These are phyloP conservation scores for Candida vartiovaarae DNA, from an alignment of 805 yeast genomes.

Conservation along the genomic window DNA sequence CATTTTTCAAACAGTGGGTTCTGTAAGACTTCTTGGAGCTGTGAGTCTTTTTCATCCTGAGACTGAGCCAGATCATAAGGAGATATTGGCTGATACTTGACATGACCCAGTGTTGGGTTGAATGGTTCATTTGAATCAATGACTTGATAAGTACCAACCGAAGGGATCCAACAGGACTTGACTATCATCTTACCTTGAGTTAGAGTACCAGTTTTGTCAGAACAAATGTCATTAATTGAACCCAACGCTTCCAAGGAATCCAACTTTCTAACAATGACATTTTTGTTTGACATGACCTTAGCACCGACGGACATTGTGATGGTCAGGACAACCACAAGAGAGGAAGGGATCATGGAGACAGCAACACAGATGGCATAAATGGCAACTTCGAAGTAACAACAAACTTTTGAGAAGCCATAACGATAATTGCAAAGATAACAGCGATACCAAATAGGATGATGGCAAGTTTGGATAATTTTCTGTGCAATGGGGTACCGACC, in stretches of 20 bases:
- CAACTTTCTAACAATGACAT: constrained; percentile 69
- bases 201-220: constrained; percentile 78
- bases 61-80: constrained; percentile 19
- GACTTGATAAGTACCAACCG: constrained; percentile 49
- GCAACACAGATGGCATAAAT: constrained; percentile 82
- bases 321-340: constrained; percentile 74
- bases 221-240: constrained; percentile 71
- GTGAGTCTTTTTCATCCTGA: constrained; percentile 9
- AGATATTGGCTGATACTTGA: constrained; percentile 14
- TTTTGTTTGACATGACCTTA: constrained; percentile 54
- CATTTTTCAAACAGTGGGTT: constrained; percentile 31
- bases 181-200: constrained; percentile 77
- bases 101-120: constrained; percentile 54
- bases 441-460: constrained; percentile 66
- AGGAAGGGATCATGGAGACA: constrained; percentile 75
- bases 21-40: neutral
- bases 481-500: constrained; percentile 77
- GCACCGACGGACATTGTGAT: constrained; percentile 84
- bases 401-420: constrained; percentile 78
- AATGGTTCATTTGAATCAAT: constrained; percentile 51
- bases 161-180: constrained; percentile 63
- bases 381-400: constrained; percentile 70
- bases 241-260: constrained; percentile 78
- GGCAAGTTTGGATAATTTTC: constrained; percentile 71
- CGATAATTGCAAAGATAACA: constrained; percentile 79